Conservation (phyloP, 2,329 filamentous ascomycete species). For the Alternaria ethzedia region DNA sequence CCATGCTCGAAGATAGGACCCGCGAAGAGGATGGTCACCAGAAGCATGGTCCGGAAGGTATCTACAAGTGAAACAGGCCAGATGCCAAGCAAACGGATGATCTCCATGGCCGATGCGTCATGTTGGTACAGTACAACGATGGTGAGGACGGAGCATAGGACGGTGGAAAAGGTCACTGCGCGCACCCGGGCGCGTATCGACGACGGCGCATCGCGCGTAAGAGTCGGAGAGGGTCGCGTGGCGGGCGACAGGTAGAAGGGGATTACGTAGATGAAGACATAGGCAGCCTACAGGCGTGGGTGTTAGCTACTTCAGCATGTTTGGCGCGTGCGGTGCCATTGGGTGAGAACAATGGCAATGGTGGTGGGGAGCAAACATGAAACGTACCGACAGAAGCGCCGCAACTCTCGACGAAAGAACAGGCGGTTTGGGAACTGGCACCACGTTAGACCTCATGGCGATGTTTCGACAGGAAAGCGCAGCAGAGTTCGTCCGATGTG, state of each 20-base stretch:
- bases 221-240: slow-evolving; percentile 77
- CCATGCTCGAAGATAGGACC: slow-evolving; percentile 84
- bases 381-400: slow-evolving; percentile 49
- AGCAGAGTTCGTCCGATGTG: slow-evolving; percentile 25
- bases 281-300: slow-evolving; percentile 64
- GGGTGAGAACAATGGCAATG: slow-evolving; percentile 26
- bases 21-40: slow-evolving; percentile 80
- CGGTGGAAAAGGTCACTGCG: slow-evolving; percentile 77
- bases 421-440: slow-evolving; percentile 46
- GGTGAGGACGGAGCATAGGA: slow-evolving; percentile 70
- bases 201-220: slow-evolving; percentile 85
- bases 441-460: slow-evolving; percentile 39
- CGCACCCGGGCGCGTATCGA: slow-evolving; percentile 87
- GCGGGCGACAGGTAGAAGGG: slow-evolving; percentile 85
- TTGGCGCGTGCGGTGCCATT: slow-evolving; percentile 24
- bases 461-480: slow-evolving; percentile 15
- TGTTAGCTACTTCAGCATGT: slow-evolving; percentile 30
- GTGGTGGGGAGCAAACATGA: slow-evolving; percentile 32
- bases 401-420: slow-evolving; percentile 43
- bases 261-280: slow-evolving; percentile 87
- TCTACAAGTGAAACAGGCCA: slow-evolving; percentile 77
- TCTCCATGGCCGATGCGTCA: slow-evolving; percentile 56
- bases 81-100: slow-evolving; percentile 76
- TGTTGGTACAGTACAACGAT: slow-evolving; percentile 68
- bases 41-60: slow-evolving; percentile 66